Base-by-base conservation (phyloP, 495 filamentous ascomycete genomes). In the Daldinia caldariorum region DNA sequence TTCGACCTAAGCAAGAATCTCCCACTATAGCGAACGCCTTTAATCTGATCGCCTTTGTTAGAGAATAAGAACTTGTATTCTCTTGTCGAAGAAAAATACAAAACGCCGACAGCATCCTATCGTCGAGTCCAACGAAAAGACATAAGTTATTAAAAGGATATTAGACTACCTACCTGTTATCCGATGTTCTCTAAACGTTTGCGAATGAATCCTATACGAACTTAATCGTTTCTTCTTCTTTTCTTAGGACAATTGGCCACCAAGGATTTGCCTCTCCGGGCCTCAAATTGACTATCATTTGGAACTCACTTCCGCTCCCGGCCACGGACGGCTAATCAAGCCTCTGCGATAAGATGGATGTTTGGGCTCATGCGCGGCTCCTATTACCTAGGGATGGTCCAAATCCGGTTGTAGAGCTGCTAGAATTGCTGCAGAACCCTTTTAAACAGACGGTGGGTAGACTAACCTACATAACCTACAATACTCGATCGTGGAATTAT, bases 391-490 rank as follows among this genome's bases (percentile, higher is more conserved):
- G 76, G 68, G 61, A 69, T n/a, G 74, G 67, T 20, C 20, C 43
- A 57, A 73, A 69, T 57, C 67, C 80, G 12, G 75, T 66, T 9
- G 29, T 73, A 22, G 74, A 83, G 62, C 74, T 85, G 6, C 65
- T 83, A 29, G 64, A 82, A 3, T 71, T 87, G 22, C 67, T 87
- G 6, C 69, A 82, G 55, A 78, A 86, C 69, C 85, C 85, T 35
- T 87, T 85, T 61, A 74, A 76, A 59, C 74, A 78, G 31, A 77
- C 80, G 74, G 85, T 85, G 76, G 57, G 13, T 22, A 16, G 63
- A 63, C 14, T 12, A n/a, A 37, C 2, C 32, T 35, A 31, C 31
- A 20, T 8, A 47, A 31, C 31, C 29, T 8, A 47, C 12, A 35
- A 41, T n/a, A 20, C 26, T 56, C 29, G 8, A 55, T 18, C 39